Conservation (phyloP, 441 rosid genomes). For the Jatropha multifida region DNA sequence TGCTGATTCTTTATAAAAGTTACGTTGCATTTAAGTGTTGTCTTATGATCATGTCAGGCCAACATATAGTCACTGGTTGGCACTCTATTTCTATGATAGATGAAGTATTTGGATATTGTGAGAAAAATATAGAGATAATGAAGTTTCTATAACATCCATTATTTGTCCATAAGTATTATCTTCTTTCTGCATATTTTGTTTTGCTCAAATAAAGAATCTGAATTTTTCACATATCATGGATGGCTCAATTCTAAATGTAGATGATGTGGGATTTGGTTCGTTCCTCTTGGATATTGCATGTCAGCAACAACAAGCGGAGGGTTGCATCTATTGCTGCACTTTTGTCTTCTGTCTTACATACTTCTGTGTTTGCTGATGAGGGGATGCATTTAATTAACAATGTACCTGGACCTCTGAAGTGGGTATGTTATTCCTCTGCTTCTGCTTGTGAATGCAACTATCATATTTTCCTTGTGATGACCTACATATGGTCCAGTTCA, state of each 20-base stretch:
- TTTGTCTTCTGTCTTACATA: slow-evolving; percentile 81
- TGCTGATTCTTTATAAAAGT: background rate
- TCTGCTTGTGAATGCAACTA: background rate
- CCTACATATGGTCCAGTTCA: background rate
- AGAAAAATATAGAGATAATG: background rate
- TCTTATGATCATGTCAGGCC: background rate
- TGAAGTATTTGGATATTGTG: background rate
- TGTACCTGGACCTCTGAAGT: slow-evolving; percentile 80
- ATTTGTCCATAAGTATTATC: background rate
- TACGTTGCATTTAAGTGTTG: background rate
- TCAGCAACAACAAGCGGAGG: slow-evolving; percentile 86
- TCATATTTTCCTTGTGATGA: background rate
- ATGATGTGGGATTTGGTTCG: slow-evolving; percentile 88
- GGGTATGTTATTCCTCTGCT: slow-evolving; percentile 49
- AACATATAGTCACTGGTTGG: background rate
- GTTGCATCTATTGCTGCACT: slow-evolving; percentile 93
- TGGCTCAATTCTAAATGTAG: slow-evolving; percentile 40
- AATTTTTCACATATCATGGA: slow-evolving; percentile 4
- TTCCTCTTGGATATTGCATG: slow-evolving; percentile 90
- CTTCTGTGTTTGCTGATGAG: slow-evolving; percentile 62
- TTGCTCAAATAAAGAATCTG: slow-evolving; percentile 7
- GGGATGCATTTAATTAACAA: slow-evolving; percentile 62
- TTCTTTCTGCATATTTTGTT: slow-evolving; percentile 9
- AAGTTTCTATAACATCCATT: background rate
- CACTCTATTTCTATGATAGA: background rate